Evolutionary conservation across 345 rosid species (phyloP).

Genomic region (Lepidium didymum): DNA sequence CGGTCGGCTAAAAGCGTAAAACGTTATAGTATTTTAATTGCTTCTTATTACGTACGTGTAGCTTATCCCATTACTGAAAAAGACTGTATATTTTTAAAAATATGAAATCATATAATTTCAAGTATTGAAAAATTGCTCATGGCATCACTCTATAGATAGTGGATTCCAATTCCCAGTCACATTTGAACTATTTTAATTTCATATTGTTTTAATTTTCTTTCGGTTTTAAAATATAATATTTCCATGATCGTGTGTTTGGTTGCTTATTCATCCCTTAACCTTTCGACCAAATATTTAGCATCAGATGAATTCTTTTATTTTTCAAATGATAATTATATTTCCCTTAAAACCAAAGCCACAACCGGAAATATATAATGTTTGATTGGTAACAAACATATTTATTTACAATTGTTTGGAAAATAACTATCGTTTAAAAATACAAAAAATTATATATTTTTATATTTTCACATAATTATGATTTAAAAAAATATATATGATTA

Average conservation of each 20-base stretch:
- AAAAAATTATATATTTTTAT: too few relatives aligned
- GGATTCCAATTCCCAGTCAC: neutral
- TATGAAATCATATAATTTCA: too few relatives aligned
- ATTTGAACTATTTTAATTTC: neutral
- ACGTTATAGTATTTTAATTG: neutral
- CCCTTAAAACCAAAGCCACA: too few relatives aligned
- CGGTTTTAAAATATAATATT: neutral
- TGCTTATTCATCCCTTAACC: constrained; percentile 12
- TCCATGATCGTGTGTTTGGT: neutral
- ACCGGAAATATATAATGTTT: too few relatives aligned
- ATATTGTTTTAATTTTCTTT: neutral
- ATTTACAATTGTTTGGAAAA: too few relatives aligned
- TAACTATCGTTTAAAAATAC: too few relatives aligned
- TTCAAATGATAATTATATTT: too few relatives aligned
- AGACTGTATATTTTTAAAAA: neutral
- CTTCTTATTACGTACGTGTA: neutral
- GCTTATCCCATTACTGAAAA: neutral
- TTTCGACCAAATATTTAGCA: neutral
- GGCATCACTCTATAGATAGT: neutral
- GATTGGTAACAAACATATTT: too few relatives aligned
- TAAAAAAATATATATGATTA: too few relatives aligned
- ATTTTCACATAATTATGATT: too few relatives aligned
- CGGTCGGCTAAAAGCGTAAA: neutral
- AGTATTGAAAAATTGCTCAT: neutral
- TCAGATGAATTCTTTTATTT: too few relatives aligned